These are phyloP conservation scores for Ambrosiella cleistominuta DNA, from an alignment of 2,329 filamentous ascomycete species.

Conservation along the genomic window DNA sequence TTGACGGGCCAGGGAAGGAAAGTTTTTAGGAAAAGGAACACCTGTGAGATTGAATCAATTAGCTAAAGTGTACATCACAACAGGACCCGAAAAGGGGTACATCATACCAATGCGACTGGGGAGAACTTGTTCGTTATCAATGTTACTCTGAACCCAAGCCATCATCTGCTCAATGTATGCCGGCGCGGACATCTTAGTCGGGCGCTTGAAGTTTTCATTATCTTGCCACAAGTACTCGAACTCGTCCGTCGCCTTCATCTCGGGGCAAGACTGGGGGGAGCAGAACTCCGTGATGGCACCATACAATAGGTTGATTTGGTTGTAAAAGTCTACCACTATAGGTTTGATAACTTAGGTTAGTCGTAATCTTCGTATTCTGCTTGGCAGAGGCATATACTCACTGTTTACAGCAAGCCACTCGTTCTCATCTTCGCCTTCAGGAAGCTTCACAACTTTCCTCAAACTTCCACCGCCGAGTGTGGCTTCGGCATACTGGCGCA, in stretches of 20 bases:
- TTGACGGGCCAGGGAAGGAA: slow-evolving; percentile 73
- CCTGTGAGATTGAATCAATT: slow-evolving; percentile 28
- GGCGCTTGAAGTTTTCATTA: slow-evolving; percentile 78
- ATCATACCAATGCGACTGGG: slow-evolving; percentile 70
- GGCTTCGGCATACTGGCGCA: slow-evolving; percentile 95
- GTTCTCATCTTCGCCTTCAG: slow-evolving; percentile 92
- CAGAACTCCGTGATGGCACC: slow-evolving; percentile 98
- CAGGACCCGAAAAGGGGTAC: neutral
- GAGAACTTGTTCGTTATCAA: slow-evolving; percentile 89
- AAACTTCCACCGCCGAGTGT: slow-evolving; percentile 88
- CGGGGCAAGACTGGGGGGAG: slow-evolving; percentile 87
- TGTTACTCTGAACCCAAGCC: slow-evolving; percentile 86
- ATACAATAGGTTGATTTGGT: slow-evolving; percentile 97
- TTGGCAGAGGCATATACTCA: slow-evolving; percentile 25
- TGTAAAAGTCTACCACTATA: slow-evolving; percentile 97
- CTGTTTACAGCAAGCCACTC: slow-evolving; percentile 98
- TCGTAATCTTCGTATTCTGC: neutral
- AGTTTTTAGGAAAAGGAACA: slow-evolving; percentile 86
- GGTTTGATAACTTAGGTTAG: neutral
- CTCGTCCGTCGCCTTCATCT: slow-evolving; percentile 99
- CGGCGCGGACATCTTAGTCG: slow-evolving; percentile 94
- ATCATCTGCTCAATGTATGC: slow-evolving; percentile 97
- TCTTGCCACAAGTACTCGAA: slow-evolving; percentile 99
- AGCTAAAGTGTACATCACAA: slow-evolving; percentile 7
- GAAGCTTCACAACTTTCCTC: slow-evolving; percentile 88